Percentiles rank a stretch among this genome's conserved stretches.
phyloP scores from a whole-genome alignment of 129 eudicot genomes.

The Centella asiatica region DNA sequence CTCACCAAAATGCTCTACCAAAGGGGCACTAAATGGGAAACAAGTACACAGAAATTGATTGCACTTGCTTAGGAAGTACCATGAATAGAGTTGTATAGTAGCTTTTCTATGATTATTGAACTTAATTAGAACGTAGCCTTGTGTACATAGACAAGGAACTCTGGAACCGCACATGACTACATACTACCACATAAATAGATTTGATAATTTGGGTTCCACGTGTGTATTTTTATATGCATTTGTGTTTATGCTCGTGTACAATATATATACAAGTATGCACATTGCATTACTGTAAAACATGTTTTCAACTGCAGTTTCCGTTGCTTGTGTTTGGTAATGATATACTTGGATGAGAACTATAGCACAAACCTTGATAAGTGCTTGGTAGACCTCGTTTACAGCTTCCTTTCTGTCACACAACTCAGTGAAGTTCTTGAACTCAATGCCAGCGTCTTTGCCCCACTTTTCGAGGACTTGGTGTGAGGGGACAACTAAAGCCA shows the following conservation, averaged over 20 bases:
- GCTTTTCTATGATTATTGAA: background rate
- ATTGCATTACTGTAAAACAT: background rate
- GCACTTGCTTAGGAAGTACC: background rate
- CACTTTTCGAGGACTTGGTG: constrained; percentile 73
- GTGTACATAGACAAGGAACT: background rate
- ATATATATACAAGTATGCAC: background rate
- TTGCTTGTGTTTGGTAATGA: background rate
- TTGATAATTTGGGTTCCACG: too few relatives aligned
- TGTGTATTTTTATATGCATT: too few relatives aligned
- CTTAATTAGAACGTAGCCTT: background rate
- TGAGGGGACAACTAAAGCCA: constrained; percentile 72
- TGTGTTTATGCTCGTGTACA: too few relatives aligned
- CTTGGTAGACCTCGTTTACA: constrained; percentile 62
- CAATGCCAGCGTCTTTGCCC: constrained; percentile 57
- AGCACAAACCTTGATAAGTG: constrained; percentile 61
- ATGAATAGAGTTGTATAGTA: background rate
- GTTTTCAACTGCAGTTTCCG: background rate
- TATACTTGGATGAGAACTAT: background rate
- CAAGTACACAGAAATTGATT: background rate
- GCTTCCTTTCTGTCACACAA: constrained; percentile 65
- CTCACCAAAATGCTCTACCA: too few relatives aligned
- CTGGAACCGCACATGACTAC: background rate
- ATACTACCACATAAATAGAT: too few relatives aligned
- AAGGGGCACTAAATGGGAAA: too few relatives aligned
- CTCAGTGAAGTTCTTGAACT: constrained; percentile 45